Percentiles rank a stretch among this genome's conserved stretches.
Conservation (phyloP, 1,284 basidiomycete species). For the Phellopilus nigrolimitatus region DNA sequence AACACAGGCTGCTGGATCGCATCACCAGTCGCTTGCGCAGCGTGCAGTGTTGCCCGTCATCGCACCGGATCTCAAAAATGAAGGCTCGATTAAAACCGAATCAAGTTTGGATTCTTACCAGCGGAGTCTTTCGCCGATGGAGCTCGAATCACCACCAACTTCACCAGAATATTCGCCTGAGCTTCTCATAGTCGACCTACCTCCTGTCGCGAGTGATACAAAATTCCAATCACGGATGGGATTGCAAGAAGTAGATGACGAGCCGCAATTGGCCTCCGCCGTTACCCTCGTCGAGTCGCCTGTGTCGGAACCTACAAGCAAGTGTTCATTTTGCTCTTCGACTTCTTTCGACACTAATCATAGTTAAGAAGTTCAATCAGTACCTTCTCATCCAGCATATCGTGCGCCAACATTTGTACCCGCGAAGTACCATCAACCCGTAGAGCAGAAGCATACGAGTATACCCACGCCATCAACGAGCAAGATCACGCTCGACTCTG, state of each 20-base stretch:
- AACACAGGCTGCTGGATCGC: background rate
- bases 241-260: background rate
- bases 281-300: background rate
- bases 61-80: background rate
- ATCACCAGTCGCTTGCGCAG: background rate
- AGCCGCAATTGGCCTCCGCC: background rate
- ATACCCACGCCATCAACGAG: background rate
- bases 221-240: background rate
- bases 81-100: background rate
- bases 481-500: background rate
- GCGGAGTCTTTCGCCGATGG: slow-evolving; percentile 19
- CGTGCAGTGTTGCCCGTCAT: background rate
- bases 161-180: slow-evolving; percentile 11
- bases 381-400: background rate
- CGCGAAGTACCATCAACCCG: background rate
- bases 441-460: background rate
- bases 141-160: slow-evolving; percentile 13
- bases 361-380: background rate
- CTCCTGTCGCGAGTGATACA: background rate
- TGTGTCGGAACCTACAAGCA: slow-evolving; percentile 1
- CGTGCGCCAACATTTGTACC: slow-evolving; percentile 6
- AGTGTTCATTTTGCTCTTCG: background rate
- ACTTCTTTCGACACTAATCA: background rate
- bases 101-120: background rate
- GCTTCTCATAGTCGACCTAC: background rate